Evolutionary conservation across 345 rosid genomes (phyloP).

Genomic region (Firmiana major): DNA sequence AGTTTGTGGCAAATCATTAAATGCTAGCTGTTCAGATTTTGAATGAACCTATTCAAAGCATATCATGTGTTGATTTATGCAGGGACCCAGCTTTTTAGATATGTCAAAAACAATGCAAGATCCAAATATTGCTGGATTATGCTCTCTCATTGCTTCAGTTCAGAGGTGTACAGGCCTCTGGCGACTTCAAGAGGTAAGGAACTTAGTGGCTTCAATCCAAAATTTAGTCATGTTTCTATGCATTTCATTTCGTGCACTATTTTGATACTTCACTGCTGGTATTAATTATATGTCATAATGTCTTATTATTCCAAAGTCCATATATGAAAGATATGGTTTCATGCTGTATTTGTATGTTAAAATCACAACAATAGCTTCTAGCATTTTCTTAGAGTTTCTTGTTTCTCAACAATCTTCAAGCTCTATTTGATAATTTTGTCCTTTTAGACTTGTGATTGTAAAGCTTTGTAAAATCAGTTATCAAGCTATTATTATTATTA

Average conservation of each 20-base stretch:
- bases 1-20: neutral
- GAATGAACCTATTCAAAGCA: constrained; percentile 16
- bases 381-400: neutral
- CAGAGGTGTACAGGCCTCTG: constrained; percentile 80
- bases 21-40: constrained; percentile 2
- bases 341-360: neutral
- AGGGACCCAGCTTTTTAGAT: constrained; percentile 63
- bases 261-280: neutral
- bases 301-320: neutral
- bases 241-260: neutral
- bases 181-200: constrained; percentile 77
- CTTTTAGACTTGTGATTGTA: neutral
- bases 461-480: neutral
- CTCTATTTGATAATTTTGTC: neutral
- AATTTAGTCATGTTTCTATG: neutral
- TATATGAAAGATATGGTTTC: neutral
- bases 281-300: neutral
- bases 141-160: constrained; percentile 65
- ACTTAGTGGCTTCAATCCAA: constrained; percentile 6
- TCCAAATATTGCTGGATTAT: constrained; percentile 47
- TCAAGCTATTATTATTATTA: neutral
- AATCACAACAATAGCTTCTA: neutral
- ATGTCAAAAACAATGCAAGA: constrained; percentile 47
- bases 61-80: constrained; percentile 26
- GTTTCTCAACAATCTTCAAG: constrained; percentile 1